Base-by-base conservation (phyloP, 2,329 filamentous ascomycete genomes). In the Exophiala spinifera region DNA sequence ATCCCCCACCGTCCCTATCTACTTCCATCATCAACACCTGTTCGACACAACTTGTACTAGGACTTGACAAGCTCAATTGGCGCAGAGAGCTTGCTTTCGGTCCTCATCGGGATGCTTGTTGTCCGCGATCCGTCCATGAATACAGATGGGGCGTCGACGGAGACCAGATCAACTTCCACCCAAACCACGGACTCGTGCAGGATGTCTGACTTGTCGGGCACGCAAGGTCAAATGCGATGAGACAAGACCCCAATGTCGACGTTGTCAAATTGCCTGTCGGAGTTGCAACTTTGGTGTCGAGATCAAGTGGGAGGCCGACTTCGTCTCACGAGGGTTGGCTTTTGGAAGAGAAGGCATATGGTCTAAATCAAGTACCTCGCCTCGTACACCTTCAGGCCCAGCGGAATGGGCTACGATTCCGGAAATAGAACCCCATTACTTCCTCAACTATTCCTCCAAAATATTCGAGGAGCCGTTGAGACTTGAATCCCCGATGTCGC, bases 191-290 rank as follows among this genome's bases (percentile, higher is more conserved):
- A 49, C 46, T 14, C 46, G 46, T n/a, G 46, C 33, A 39, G 51
- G 51, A 11, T 54, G 51, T 33, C 25, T 49, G 19, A 54, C 51
- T 19, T 54, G 51, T 25, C 19, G 46, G 11, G 23, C 31, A 11
- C 63, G 63, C 19, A 57, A 56, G 8, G 51, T 65, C 15, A 65
- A 66, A 46, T 66, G 64, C 42, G 59, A 65, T 36, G 61, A 65
- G 45, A 51, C 56, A 5, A 46, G 43, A 39, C 63, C 63, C 0
- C 23, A 40, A 28, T 65, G 63, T 44, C 44, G 49, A 13, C 57
- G 55, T 28, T 65, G 63, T 40, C 31, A 56, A 13, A 53, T 56
- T 17, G 51, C 62, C 8, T 53, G 59, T 21, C 49, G 61, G 25
- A 13, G 36, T 10, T 66, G 64, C 45, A 51, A 57, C 46, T 49